Base-by-base conservation (phyloP, 306 rosid genomes). In the Quercus variabilis region DNA sequence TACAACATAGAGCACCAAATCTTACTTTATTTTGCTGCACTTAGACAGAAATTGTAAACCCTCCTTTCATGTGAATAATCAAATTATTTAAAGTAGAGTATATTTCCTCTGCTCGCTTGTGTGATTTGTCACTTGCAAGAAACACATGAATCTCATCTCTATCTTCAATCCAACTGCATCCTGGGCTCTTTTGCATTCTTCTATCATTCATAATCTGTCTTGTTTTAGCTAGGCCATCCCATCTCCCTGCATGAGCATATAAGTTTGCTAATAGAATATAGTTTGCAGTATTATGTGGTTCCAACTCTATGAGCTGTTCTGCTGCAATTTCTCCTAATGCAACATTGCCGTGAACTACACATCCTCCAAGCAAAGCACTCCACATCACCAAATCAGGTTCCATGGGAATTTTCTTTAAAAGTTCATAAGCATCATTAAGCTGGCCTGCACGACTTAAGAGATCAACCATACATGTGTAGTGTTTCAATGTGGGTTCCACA, bases 81-180 rank as follows among this genome's bases (percentile, higher is more conserved):
- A 88, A 76, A 79, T 58, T 76, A 77, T 83, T 55, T 69, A 88
- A 78, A 35, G 81, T 78, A 30, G 31, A 79, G 59, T 82, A 85
- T 70, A 87, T 89, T 79, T 87, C 91, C 2, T 76, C 71, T 63
- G 78, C 55, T 82, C 76, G 84, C 51, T 55, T 68, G 73, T 85
- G 90, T 64, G 79, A 74, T 83, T 63, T 82, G 59, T 90, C 93
- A 80, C 84, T 68, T 58, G 90, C 87, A 74, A 84, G 88, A 80
- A 90, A 90, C 62, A 80, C 86, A 73, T 87, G 91, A 70, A 84
- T 25, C n/a, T 85, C 86, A 58, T 86, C 88, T 59, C 74, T 86
- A 72, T 85, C 88, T 84, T 90, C 93, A 73, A 87, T 84, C 93
- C 91, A 90, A 83, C 90, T 90, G 82, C 93, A 90, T 57, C 91